phyloP scores from a whole-genome alignment of 2,329 filamentous ascomycete species.

The Hymenoscyphus infarciens region DNA sequence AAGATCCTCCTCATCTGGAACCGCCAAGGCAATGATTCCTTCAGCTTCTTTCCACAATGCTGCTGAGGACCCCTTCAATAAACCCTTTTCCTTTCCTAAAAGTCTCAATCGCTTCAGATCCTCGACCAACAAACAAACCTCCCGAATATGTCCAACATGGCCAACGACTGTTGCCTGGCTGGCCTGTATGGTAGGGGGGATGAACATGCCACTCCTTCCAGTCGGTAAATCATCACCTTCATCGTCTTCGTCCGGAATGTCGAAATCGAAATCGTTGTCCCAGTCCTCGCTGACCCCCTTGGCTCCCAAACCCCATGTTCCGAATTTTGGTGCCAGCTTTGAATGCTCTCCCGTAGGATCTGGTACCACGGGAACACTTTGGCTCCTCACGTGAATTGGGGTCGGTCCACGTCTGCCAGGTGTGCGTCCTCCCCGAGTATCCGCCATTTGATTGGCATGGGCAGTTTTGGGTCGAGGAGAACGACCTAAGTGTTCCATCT shows the following conservation, averaged over 20 bases:
- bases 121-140: slow-evolving; percentile 77
- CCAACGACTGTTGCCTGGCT: slow-evolving; percentile 78
- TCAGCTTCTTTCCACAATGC: slow-evolving; percentile 76
- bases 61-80: slow-evolving; percentile 57
- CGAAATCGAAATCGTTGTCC: slow-evolving; percentile 85
- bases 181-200: slow-evolving; percentile 75
- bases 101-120: slow-evolving; percentile 75
- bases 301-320: slow-evolving; percentile 76
- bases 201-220: slow-evolving; percentile 54
- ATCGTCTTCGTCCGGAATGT: slow-evolving; percentile 33
- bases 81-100: slow-evolving; percentile 63
- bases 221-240: slow-evolving; percentile 40
- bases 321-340: slow-evolving; percentile 66
- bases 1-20: slow-evolving; percentile 59
- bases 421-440: slow-evolving; percentile 66
- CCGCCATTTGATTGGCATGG: slow-evolving; percentile 70
- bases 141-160: slow-evolving; percentile 78
- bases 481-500: slow-evolving; percentile 53
- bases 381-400: slow-evolving; percentile 67
- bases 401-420: slow-evolving; percentile 65
- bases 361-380: slow-evolving; percentile 72
- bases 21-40: slow-evolving; percentile 81
- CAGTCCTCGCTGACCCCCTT: slow-evolving; percentile 82
- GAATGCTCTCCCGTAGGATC: slow-evolving; percentile 49
- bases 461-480: slow-evolving; percentile 69